Percentiles rank a stretch among this genome's conserved stretches.
phyloP scores from a whole-genome alignment of 2,329 filamentous ascomycete species.

The Chaetothyriales sp. region DNA sequence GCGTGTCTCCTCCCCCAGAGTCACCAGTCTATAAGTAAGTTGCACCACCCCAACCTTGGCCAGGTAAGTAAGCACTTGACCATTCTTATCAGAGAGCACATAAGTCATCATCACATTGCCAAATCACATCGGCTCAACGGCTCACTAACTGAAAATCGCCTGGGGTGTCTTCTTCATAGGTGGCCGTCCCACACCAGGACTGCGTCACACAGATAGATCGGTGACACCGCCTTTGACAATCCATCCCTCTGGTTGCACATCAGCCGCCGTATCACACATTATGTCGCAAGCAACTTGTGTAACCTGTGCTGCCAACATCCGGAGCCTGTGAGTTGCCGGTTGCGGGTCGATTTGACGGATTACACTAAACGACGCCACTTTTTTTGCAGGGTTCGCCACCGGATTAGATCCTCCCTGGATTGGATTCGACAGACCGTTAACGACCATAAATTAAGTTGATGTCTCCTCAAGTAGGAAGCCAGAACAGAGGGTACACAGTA shows the following conservation, averaged over 20 bases:
- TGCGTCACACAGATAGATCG: not conserved
- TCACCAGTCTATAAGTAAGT: too few relatives aligned
- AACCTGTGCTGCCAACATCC: not conserved
- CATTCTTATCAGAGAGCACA: too few relatives aligned
- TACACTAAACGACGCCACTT: not conserved
- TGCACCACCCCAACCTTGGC: too few relatives aligned
- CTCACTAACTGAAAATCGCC: not conserved
- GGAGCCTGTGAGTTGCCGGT: not conserved
- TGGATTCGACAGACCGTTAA: not conserved
- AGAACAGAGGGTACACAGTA: not conserved
- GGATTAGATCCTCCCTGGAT: not conserved
- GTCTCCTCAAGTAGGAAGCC: not conserved
- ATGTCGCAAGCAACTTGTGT: not conserved
- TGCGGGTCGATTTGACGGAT: not conserved
- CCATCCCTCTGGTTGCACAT: not conserved
- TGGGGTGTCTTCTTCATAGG: not conserved
- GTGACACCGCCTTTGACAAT: not conserved
- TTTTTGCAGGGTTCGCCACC: not conserved
- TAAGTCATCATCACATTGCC: too few relatives aligned
- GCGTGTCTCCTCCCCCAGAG: too few relatives aligned
- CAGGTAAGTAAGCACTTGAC: too few relatives aligned
- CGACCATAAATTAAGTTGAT: not conserved
- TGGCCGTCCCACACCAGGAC: too few relatives aligned
- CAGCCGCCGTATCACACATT: not conserved
- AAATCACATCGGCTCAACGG: not conserved